Evolutionary conservation across 345 rosid genomes (phyloP).

Genomic region (Linum trigynum): DNA sequence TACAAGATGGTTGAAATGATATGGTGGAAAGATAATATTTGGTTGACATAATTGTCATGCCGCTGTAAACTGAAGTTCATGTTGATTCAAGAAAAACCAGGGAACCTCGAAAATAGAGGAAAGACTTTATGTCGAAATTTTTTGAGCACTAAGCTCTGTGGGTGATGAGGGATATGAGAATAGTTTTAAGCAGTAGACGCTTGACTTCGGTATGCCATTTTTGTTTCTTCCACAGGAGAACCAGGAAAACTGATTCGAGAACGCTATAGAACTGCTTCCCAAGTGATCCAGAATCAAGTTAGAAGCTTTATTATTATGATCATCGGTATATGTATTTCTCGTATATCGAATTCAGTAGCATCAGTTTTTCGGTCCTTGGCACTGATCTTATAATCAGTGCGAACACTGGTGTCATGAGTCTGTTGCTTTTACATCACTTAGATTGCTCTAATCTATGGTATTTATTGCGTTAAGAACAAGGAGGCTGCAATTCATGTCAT

Average conservation of each 20-base stretch:
- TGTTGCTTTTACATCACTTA: background rate
- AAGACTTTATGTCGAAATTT: too few relatives aligned
- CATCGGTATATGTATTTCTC: slow-evolving; percentile 37
- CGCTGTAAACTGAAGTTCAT: too few relatives aligned
- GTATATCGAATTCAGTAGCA: slow-evolving; percentile 19
- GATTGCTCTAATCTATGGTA: background rate
- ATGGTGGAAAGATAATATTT: too few relatives aligned
- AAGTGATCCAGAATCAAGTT: slow-evolving; percentile 95
- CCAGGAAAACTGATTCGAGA: slow-evolving; percentile 88
- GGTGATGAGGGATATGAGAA: background rate
- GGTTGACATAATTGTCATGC: too few relatives aligned
- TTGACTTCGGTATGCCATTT: background rate
- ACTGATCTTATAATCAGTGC: background rate
- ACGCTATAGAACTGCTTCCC: slow-evolving; percentile 95
- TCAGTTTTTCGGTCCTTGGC: slow-evolving; percentile 4
- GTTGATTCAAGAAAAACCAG: background rate
- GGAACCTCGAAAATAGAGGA: background rate
- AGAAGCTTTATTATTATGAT: slow-evolving; percentile 44
- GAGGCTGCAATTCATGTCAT: background rate
- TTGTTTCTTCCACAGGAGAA: slow-evolving; percentile 45
- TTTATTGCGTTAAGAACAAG: too few relatives aligned
- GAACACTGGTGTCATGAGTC: background rate
- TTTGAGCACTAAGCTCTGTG: background rate
- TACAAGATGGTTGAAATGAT: too few relatives aligned
- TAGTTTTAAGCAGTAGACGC: background rate